These are phyloP conservation scores for Dendryphion nanum DNA, from an alignment of 2,329 filamentous ascomycete species.

Conservation along the genomic window DNA sequence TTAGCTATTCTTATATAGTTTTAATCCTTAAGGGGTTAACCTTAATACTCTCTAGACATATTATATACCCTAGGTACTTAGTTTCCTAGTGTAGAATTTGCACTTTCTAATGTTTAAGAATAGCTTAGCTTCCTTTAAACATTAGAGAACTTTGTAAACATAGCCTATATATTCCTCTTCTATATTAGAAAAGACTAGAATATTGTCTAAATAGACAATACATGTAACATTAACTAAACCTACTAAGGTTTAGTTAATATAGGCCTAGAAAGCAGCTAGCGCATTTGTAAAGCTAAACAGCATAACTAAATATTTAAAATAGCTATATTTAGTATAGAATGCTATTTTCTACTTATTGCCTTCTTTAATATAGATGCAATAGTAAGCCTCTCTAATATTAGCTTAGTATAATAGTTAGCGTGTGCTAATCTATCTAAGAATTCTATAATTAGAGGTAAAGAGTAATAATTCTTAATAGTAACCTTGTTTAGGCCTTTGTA, in stretches of 20 bases:
- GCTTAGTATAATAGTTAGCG: background rate
- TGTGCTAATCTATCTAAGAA: background rate
- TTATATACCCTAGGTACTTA: background rate
- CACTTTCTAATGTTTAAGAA: background rate
- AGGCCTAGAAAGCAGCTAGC: background rate
- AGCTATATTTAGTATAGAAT: background rate
- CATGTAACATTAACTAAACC: background rate
- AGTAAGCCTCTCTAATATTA: background rate
- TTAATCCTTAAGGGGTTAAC: background rate
- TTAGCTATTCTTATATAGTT: background rate
- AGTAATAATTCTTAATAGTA: background rate
- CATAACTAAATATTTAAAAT: background rate
- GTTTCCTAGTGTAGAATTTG: background rate
- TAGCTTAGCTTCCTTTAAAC: background rate
- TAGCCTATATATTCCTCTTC: background rate
- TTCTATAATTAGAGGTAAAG: background rate
- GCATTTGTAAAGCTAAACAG: background rate
- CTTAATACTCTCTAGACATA: background rate
- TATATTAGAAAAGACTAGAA: background rate
- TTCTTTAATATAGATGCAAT: background rate
- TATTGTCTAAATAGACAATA: background rate
- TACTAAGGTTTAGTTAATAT: background rate
- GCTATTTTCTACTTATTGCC: background rate
- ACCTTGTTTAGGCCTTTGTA: background rate
- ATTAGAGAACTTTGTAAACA: background rate